Base-by-base conservation (phyloP, 148 eudicot genomes). In the Polygonum maritimum region DNA sequence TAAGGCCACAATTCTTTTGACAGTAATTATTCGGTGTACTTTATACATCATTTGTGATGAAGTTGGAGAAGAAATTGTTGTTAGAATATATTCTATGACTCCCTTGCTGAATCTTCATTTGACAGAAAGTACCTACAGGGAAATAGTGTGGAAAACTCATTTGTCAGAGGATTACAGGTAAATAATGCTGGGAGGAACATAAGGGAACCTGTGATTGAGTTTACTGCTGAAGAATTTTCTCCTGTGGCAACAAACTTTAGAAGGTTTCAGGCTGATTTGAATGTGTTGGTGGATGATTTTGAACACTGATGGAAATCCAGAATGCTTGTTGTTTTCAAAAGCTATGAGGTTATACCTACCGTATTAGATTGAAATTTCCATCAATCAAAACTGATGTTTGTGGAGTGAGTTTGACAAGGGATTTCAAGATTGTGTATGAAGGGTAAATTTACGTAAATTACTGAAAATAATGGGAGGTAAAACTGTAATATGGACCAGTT, bases 141-240 rank as follows among this genome's bases (percentile, higher is more conserved):
- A n/a, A n/a, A n/a, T n/a, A n/a, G n/a, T n/a, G n/a, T n/a, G n/a
- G n/a, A n/a, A n/a, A n/a, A 67, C 71, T 67, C 11, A 67, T 67
- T 41, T 67, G 71, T 67, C 44, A 36, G 71, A 36, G 44, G 44
- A 67, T 67, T 67, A 19, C 85, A 91, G 97, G 80, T 91, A 71
- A 91, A 91, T 77, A 91, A 91, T 83, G 97, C 87, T 9, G 93
- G 90, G 39, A 86, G 88, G 49, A 89, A 88, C 73, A 86, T 89
- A 44, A 76, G 91, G 76, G 89, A 91, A 80, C 90, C 90, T 44
- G 78, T 85, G 86, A 81, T 84, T 11, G 85, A 88, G 77, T 80
- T 83, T 60, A 84, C 93, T 5, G 80, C 85, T 71, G 85, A 88
- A 77, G 97, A 91, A 57, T 83, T 78, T 78, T 76, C 87, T 15